Base-by-base conservation (phyloP, 2,329 filamentous ascomycete species). In the Aspergillus sp. region DNA sequence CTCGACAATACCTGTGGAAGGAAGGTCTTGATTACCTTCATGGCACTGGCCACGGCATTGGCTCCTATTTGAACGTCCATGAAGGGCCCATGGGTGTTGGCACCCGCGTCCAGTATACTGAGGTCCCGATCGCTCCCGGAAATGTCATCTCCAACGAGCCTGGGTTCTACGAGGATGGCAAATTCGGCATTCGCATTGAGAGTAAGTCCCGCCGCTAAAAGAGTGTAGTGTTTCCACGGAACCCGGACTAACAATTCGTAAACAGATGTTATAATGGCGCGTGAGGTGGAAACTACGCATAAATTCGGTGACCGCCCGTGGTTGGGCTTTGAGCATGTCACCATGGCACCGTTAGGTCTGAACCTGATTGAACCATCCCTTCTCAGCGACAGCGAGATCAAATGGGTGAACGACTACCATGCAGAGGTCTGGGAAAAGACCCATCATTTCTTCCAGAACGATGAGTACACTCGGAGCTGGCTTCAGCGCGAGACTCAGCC, bases 111-210 rank as follows among this genome's bases (percentile, higher is more conserved):
- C 89, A 95, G 64, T 97, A 93, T 68, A 88, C 90, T 0, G 94
- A 99, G 68, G 92, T 97, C 5, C 82, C 94, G 0, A 80, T 99
- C 25, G 84, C 90, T 0, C 81, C 90, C n/a, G 94, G 94, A 42
- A 97, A 99, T 64, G 93, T 99, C 38, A 85, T 97, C 49, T 97
- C 93, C 1, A 91, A 97, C 65, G 91, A 99, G 72, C 94, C 94
- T 1, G 94, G 94, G 25, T 99, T 92, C 76, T 99, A 99, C 70
- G 92, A 97, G 71, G 94, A 99, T 64, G 93, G 91, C 45, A 85
- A 86, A 36, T 99, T 96, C 66, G 94, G 94, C 16, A 94, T 99
- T 61, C 88, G 94, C 16, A 97, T 97, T 65, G 94, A 99, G 74
- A 99, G 77, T 81, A 62, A 64, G 76, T 53, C 25, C 10, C 46